These are phyloP conservation scores for Fusarium virguliforme DNA, from an alignment of 2,329 filamentous ascomycete species.

Conservation along the genomic window DNA sequence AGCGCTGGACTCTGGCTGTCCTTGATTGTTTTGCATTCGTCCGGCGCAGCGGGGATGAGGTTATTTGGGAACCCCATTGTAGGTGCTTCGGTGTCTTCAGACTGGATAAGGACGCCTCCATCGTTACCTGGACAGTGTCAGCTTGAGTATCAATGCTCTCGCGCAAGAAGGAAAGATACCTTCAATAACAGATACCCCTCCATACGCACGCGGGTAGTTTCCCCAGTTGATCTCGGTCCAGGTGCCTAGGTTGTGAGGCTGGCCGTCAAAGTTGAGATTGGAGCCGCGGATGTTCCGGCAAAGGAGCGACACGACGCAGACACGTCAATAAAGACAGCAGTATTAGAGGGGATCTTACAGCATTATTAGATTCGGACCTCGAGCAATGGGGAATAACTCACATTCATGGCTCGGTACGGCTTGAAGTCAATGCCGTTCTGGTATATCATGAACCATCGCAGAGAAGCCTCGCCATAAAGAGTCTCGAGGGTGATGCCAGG, in stretches of 20 bases:
- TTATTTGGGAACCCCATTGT: slow-evolving; percentile 32
- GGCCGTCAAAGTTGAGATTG: slow-evolving; percentile 31
- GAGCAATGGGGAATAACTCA: neutral
- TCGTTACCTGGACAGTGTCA: slow-evolving; percentile 38
- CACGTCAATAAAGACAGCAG: slow-evolving; percentile 40
- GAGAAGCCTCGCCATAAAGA: slow-evolving; percentile 15
- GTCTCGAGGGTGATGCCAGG: slow-evolving; percentile 33
- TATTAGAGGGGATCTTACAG: slow-evolving; percentile 32
- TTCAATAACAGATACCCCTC: slow-evolving; percentile 44
- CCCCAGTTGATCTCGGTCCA: slow-evolving; percentile 42
- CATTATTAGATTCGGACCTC: neutral
- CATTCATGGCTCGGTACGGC: slow-evolving; percentile 44
- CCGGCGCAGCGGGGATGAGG: slow-evolving; percentile 31
- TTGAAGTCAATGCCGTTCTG: slow-evolving; percentile 44
- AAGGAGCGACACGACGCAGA: slow-evolving; percentile 30
- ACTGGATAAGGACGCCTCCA: slow-evolving; percentile 33
- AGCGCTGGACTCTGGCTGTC: slow-evolving; percentile 28
- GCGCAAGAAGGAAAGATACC: neutral
- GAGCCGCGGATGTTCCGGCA: slow-evolving; percentile 37
- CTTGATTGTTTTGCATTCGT: slow-evolving; percentile 27
- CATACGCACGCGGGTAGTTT: slow-evolving; percentile 34
- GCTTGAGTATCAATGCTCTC: neutral
- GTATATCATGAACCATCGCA: slow-evolving; percentile 44
- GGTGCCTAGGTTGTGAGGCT: slow-evolving; percentile 41
- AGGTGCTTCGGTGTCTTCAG: slow-evolving; percentile 29